Conservation (phyloP, 2,329 filamentous ascomycete species). For the Cylindrodendrum hubeiense region DNA sequence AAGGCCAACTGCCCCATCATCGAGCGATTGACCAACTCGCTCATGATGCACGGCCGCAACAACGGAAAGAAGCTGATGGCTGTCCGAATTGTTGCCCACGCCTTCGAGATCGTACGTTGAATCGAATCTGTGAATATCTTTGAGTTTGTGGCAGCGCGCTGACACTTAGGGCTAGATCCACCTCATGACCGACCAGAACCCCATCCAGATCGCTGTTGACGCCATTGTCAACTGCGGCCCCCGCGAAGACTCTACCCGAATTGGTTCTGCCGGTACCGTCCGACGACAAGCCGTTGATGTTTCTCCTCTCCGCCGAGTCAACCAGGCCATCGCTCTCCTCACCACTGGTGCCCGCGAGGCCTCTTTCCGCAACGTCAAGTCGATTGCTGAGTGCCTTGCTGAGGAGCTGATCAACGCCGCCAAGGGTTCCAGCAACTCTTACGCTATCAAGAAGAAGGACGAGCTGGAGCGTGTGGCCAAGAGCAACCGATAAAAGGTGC, state of each 20-base stretch:
- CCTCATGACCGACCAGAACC: slow-evolving; percentile 99
- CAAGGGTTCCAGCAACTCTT: slow-evolving; percentile 99
- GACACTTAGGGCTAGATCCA: slow-evolving; percentile 78
- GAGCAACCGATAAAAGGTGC: slow-evolving; percentile 94
- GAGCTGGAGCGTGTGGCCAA: slow-evolving; percentile 99
- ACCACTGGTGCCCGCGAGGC: slow-evolving; percentile 99
- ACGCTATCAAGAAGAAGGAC: slow-evolving; percentile 99
- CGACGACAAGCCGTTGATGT: slow-evolving; percentile 99
- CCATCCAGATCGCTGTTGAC: slow-evolving; percentile 99
- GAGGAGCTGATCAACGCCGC: slow-evolving; percentile 99
- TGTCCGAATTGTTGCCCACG: slow-evolving; percentile 98
- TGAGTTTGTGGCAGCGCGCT: slow-evolving; percentile 33
- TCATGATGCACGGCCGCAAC: slow-evolving; percentile 99
- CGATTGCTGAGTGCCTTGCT: slow-evolving; percentile 98
- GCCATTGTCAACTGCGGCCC: slow-evolving; percentile 99
- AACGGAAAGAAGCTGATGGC: slow-evolving; percentile 99
- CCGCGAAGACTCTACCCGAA: slow-evolving; percentile 99
- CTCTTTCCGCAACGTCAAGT: slow-evolving; percentile 99
- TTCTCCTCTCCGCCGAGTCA: slow-evolving; percentile 98
- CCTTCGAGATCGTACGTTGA: slow-evolving; percentile 96
- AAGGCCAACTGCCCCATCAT: slow-evolving; percentile 99
- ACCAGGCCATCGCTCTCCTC: slow-evolving; percentile 99
- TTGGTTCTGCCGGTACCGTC: slow-evolving; percentile 99
- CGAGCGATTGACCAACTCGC: slow-evolving; percentile 99
- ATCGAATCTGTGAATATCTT: neutral